phyloP scores from a whole-genome alignment of 2,329 filamentous ascomycete species.

The Pseudogymnoascus sp. region DNA sequence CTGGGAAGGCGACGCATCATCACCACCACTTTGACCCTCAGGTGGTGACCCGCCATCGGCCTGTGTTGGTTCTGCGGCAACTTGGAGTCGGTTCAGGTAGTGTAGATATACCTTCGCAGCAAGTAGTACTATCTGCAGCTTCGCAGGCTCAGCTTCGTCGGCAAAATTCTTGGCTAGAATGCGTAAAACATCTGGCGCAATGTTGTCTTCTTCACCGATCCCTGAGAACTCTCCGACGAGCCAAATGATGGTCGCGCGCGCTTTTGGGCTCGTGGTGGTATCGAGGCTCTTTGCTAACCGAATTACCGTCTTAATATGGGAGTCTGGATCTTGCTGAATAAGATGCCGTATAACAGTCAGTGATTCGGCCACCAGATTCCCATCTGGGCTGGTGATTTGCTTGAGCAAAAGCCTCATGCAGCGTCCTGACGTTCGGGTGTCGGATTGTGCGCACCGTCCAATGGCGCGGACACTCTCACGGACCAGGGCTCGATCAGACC shows the following conservation, averaged over 20 bases:
- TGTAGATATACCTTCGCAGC: conserved; percentile 97
- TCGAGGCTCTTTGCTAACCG: conserved; percentile 87
- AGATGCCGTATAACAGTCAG: conserved; percentile 91
- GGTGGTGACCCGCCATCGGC: conserved; percentile 25
- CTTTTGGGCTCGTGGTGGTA: conserved; percentile 76
- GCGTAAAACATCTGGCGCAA: conserved; percentile 84
- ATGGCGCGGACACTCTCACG: conserved; percentile 88
- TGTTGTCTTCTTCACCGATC: conserved; percentile 71
- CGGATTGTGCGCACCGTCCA: conserved; percentile 80
- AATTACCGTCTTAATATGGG: conserved; percentile 78
- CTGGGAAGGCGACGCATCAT: conserved; percentile 19
- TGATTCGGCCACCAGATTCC: conserved; percentile 82
- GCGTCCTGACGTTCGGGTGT: conserved; percentile 60
- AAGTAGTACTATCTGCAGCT: conserved; percentile 83
- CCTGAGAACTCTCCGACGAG: conserved; percentile 91
- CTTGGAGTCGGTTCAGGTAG: conserved; percentile 60
- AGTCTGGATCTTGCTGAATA: conserved; percentile 80
- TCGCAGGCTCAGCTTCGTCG: conserved; percentile 76
- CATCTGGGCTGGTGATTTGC: conserved; percentile 82
- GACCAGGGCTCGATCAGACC: conserved; percentile 67
- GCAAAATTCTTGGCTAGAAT: conserved; percentile 81
- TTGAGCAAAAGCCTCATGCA: conserved; percentile 77
- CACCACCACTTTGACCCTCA: conserved; percentile 21
- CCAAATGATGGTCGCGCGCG: conserved; percentile 93
- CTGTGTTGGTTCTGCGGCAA: conserved; percentile 28